Evolutionary conservation across 2,329 filamentous ascomycete genomes (phyloP).

Genomic region (Ascochyta viciae-villosae): DNA sequence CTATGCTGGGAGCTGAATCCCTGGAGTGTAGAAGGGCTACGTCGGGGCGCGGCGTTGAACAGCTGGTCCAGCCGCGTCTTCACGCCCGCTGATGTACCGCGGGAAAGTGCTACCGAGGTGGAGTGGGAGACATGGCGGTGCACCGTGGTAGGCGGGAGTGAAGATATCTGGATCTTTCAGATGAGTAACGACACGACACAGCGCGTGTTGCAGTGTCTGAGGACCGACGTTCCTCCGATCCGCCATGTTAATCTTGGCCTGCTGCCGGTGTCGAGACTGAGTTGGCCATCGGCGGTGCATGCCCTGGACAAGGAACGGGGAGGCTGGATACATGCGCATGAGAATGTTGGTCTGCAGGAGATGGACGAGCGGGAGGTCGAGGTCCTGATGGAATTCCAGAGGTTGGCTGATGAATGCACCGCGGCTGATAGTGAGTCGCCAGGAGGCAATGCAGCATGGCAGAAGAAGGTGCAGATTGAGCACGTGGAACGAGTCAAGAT

Average conservation of each 20-base stretch:
- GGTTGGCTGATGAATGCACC: slow-evolving; percentile 39
- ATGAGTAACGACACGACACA: slow-evolving; percentile 50
- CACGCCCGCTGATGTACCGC: not conserved
- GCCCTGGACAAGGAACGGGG: slow-evolving; percentile 55
- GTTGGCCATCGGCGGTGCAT: slow-evolving; percentile 59
- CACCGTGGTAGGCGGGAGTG: not conserved
- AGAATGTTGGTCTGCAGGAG: slow-evolving; percentile 59
- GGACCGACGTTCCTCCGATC: slow-evolving; percentile 45
- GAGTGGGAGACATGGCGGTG: slow-evolving; percentile 5
- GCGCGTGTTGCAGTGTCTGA: not conserved
- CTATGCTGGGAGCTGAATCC: slow-evolving; percentile 88
- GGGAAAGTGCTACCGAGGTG: not conserved
- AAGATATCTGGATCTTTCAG: slow-evolving; percentile 50
- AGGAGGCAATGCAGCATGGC: not conserved
- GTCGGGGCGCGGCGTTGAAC: slow-evolving; percentile 51
- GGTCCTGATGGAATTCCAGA: slow-evolving; percentile 52
- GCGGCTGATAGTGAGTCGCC: slow-evolving; percentile 8
- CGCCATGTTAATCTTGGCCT: slow-evolving; percentile 67
- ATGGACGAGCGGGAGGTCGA: slow-evolving; percentile 35
- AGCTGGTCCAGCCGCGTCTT: slow-evolving; percentile 40
- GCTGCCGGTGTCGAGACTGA: slow-evolving; percentile 59
- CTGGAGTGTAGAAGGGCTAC: slow-evolving; percentile 57
- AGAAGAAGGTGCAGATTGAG: slow-evolving; percentile 52
- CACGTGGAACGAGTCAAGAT: slow-evolving; percentile 63
- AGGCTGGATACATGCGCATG: slow-evolving; percentile 68